These are phyloP conservation scores for Pythium guiyangense DNA, from an alignment of 352 stramenopile genomes.

Conservation along the genomic window DNA sequence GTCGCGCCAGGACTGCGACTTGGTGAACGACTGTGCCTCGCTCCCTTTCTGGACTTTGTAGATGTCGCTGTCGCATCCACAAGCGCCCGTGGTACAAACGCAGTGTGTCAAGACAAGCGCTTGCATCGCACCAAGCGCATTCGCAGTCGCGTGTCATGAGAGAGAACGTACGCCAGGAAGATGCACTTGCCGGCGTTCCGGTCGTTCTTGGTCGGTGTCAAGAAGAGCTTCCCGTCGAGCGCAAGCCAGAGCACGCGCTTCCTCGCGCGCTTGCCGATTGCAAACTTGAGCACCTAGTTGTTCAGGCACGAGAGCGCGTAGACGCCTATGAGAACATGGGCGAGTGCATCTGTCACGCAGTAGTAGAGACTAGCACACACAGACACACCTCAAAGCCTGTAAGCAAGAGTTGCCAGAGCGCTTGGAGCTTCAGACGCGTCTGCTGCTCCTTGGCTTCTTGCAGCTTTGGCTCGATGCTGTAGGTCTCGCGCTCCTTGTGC, in stretches of 20 bases:
- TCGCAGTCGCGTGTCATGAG: background rate
- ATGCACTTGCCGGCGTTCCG: slow-evolving; percentile 35
- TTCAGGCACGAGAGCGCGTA: background rate
- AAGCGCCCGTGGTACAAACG: background rate
- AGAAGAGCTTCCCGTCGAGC: slow-evolving; percentile 35
- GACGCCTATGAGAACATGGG: background rate
- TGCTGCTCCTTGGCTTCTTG: slow-evolving; percentile 26
- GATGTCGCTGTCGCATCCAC: slow-evolving; percentile 25
- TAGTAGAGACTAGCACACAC: background rate
- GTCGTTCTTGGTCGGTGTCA: slow-evolving; percentile 38
- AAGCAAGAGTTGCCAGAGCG: slow-evolving; percentile 50
- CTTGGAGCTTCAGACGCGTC: slow-evolving; percentile 35
- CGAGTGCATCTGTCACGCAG: background rate
- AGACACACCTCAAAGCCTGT: slow-evolving; percentile 46
- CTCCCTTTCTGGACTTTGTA: slow-evolving; percentile 38
- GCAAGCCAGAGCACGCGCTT: slow-evolving; percentile 48
- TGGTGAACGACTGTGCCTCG: slow-evolving; percentile 39
- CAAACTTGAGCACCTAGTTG: slow-evolving; percentile 36
- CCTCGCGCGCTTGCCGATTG: slow-evolving; percentile 38
- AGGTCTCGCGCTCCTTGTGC: slow-evolving; percentile 21
- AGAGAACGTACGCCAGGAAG: slow-evolving; percentile 33
- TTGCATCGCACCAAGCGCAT: background rate
- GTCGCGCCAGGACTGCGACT: slow-evolving; percentile 48
- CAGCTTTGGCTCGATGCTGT: slow-evolving; percentile 17
- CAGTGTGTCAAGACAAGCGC: too few relatives aligned